These are phyloP conservation scores for Phyllosticta paracitricarpa DNA, from an alignment of 2,329 filamentous ascomycete genomes.

Conservation along the genomic window DNA sequence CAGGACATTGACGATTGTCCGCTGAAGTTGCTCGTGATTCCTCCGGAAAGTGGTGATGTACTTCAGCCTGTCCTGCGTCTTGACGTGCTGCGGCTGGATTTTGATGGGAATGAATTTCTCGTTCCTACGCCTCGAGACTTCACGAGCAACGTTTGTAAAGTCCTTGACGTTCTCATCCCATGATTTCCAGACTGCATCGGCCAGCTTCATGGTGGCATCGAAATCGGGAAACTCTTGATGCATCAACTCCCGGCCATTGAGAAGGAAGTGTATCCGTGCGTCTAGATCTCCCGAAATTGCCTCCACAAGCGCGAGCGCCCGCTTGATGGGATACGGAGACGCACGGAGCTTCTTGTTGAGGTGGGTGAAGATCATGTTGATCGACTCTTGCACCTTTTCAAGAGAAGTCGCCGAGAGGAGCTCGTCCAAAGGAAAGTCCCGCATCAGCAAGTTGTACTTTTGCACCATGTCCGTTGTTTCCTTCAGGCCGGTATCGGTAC, in stretches of 20 bases:
- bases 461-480: constrained; percentile 94
- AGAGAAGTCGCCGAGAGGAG: constrained; percentile 84
- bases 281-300: constrained; percentile 93
- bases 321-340: constrained; percentile 85
- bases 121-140: constrained; percentile 83
- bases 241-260: constrained; percentile 80
- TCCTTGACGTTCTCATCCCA: constrained; percentile 98
- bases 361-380: constrained; percentile 83
- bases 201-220: constrained; percentile 68
- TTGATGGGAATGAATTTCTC: constrained; percentile 99
- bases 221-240: constrained; percentile 91
- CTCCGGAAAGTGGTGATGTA: constrained; percentile 93
- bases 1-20: constrained; percentile 93
- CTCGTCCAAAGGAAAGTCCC: constrained; percentile 94
- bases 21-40: constrained; percentile 94
- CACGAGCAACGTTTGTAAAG: constrained; percentile 93
- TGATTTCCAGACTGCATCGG: constrained; percentile 75
- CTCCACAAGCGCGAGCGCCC: constrained; percentile 88
- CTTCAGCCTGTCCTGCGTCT: constrained; percentile 80
- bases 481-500: constrained; percentile 88
- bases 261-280: constrained; percentile 69
- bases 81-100: constrained; percentile 75
- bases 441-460: constrained; percentile 98
- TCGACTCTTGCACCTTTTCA: constrained; percentile 77
- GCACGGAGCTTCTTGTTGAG: constrained; percentile 97